phyloP scores from a whole-genome alignment of 148 eudicot species.

The Rhododendron ovatum region DNA sequence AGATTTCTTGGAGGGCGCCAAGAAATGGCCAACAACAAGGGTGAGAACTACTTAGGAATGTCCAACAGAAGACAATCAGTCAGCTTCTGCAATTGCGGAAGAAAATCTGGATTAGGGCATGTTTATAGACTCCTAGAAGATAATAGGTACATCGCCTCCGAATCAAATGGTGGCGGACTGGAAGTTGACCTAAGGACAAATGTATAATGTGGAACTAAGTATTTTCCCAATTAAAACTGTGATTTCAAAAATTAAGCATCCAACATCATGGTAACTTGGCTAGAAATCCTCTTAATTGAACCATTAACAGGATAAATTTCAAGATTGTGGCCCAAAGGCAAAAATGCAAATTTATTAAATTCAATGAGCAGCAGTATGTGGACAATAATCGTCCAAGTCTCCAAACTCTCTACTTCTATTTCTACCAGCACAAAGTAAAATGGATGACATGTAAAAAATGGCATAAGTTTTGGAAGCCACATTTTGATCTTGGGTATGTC shows the following conservation, averaged over 20 bases:
- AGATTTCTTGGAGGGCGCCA: neutral
- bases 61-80: neutral
- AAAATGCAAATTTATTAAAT: neutral
- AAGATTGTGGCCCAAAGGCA: neutral
- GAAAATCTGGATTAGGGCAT: neutral
- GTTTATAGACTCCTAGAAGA: neutral
- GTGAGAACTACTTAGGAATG: neutral
- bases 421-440: neutral
- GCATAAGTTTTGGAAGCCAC: neutral
- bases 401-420: neutral
- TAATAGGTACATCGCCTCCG: neutral
- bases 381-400: neutral
- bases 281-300: neutral
- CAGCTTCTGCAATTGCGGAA: neutral
- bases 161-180: neutral
- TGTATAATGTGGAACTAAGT: neutral
- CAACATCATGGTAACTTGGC: neutral
- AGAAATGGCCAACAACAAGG: neutral
- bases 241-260: neutral
- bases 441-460: neutral
- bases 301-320: neutral
- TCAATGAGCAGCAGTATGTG: neutral
- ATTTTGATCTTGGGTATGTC: neutral
- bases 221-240: neutral
- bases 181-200: neutral